phyloP scores from a whole-genome alignment of 164 flowering plant genomes.

The Umbilicus rupestris region DNA sequence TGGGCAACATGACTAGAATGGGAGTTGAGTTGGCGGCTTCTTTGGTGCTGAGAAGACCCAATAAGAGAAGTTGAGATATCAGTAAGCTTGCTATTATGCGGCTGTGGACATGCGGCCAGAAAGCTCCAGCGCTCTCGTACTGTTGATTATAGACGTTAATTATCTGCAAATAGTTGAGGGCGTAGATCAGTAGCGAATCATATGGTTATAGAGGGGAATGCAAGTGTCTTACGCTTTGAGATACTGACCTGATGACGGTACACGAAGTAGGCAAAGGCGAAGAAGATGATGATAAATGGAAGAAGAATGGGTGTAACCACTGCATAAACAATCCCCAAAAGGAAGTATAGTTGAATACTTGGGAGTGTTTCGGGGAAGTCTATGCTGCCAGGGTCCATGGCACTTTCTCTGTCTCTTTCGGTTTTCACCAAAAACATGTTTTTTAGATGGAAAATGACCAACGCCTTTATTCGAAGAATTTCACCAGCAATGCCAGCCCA shows the following conservation, averaged over 20 bases:
- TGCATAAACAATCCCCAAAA: constrained; percentile 78
- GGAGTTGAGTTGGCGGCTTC: constrained; percentile 88
- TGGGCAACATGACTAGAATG: constrained; percentile 58
- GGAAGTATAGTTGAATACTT: constrained; percentile 82
- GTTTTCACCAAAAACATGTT: constrained; percentile 78
- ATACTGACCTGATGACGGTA: constrained; percentile 92
- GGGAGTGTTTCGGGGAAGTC: constrained; percentile 65
- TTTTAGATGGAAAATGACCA: constrained; percentile 73
- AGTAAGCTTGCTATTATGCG: constrained; percentile 81
- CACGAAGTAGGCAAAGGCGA: constrained; percentile 80
- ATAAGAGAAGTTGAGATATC: constrained; percentile 78
- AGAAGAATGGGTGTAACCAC: constrained; percentile 93
- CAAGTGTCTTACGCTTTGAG: neutral
- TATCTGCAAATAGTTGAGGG: constrained; percentile 34
- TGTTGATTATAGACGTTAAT: constrained; percentile 87
- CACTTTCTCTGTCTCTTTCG: constrained; percentile 73
- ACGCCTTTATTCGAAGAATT: constrained; percentile 84
- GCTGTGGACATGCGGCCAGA: constrained; percentile 95
- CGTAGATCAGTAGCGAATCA: neutral
- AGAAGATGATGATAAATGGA: constrained; percentile 85
- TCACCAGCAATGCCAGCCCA: constrained; percentile 98
- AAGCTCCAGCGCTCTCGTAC: constrained; percentile 90
- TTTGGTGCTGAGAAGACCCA: constrained; percentile 90
- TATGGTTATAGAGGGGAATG: neutral
- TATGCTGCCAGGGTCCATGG: constrained; percentile 81